Evolutionary conservation across 495 filamentous ascomycete species (phyloP).

Genomic region (Durotheca rogersii): DNA sequence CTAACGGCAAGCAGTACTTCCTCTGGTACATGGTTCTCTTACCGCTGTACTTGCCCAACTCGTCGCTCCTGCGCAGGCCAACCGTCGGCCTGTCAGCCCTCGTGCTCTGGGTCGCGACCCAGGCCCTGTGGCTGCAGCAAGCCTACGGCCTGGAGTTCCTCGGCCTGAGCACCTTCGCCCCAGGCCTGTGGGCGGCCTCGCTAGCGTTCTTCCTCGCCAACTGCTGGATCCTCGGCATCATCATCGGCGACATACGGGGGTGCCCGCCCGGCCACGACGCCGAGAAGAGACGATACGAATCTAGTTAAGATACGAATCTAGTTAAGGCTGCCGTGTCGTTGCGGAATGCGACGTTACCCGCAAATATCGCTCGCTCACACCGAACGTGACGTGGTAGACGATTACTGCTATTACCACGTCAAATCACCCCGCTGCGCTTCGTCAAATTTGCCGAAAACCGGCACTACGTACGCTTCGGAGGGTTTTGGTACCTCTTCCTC

Average conservation of each 20-base stretch:
- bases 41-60: constrained; percentile 83
- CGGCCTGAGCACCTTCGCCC: constrained; percentile 79
- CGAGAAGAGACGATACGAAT: too few relatives aligned
- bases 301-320: background rate
- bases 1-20: constrained; percentile 68
- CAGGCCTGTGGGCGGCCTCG: constrained; percentile 74
- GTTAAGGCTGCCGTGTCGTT: too few relatives aligned
- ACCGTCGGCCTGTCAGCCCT: constrained; percentile 62
- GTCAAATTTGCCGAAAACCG: too few relatives aligned
- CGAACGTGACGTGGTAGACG: too few relatives aligned
- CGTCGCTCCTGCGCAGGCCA: constrained; percentile 63
- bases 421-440: too few relatives aligned
- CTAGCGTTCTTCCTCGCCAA: constrained; percentile 83
- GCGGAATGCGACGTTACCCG: too few relatives aligned
- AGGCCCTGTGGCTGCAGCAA: constrained; percentile 86
- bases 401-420: too few relatives aligned
- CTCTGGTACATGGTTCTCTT: constrained; percentile 95
- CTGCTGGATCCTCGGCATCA: constrained; percentile 79
- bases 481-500: too few relatives aligned
- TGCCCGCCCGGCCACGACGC: too few relatives aligned
- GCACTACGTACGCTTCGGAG: too few relatives aligned
- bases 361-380: too few relatives aligned
- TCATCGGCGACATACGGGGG: constrained; percentile 66
- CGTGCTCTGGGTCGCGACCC: constrained; percentile 66
- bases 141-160: constrained; percentile 86